These are phyloP conservation scores for Leptosphaerulina australis DNA, from an alignment of 2,329 filamentous ascomycete species.

Conservation along the genomic window DNA sequence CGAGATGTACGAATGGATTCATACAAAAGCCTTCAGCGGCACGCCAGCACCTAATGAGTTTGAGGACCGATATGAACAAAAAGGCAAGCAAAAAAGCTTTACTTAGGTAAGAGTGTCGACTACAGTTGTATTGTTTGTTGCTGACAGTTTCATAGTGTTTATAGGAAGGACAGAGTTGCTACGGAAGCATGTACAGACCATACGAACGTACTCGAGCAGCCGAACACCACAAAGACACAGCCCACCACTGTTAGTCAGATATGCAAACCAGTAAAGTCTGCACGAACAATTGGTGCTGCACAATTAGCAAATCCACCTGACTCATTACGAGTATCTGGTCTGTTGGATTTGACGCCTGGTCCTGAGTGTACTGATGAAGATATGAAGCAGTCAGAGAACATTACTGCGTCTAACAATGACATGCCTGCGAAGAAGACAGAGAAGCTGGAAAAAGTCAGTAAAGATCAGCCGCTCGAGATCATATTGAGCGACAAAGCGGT, in stretches of 20 bases:
- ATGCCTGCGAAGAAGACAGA: slow-evolving; percentile 1
- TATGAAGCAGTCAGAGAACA: neutral
- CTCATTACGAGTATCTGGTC: neutral
- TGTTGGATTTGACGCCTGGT: neutral
- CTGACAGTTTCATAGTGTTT: neutral
- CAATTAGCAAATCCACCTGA: neutral
- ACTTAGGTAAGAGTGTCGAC: neutral
- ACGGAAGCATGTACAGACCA: neutral
- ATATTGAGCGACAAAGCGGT: too few relatives aligned
- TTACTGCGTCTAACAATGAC: neutral
- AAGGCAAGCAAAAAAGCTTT: neutral
- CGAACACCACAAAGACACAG: too few relatives aligned
- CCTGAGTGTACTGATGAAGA: neutral
- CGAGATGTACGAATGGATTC: neutral
- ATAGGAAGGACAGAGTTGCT: neutral
- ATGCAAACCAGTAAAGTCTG: neutral
- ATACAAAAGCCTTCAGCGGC: neutral
- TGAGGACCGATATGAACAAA: neutral
- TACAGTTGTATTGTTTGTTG: neutral
- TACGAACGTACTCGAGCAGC: too few relatives aligned
- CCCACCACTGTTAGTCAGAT: neutral
- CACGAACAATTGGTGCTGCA: neutral
- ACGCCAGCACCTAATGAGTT: neutral
- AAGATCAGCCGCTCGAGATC: neutral
- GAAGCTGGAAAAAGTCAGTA: neutral